phyloP scores from a whole-genome alignment of 2,329 filamentous ascomycete species.

The Colletotrichum sansevieriae region DNA sequence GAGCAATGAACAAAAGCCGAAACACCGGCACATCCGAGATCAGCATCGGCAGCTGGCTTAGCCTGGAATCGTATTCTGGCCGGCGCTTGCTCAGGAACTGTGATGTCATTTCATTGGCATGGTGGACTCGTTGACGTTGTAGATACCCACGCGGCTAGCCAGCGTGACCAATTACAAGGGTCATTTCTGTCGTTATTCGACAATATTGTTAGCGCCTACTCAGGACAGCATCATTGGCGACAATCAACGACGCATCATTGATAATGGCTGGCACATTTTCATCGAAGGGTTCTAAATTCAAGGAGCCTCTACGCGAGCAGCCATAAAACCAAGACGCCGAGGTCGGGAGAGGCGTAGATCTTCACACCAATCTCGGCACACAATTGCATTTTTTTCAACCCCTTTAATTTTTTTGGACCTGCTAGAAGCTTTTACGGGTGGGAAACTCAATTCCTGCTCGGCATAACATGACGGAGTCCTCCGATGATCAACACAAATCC shows the following conservation, averaged over 20 bases:
- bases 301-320: not conserved
- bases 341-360: not conserved
- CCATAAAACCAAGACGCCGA: slow-evolving; percentile 25
- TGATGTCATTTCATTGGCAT: slow-evolving; percentile 15
- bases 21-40: not conserved
- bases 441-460: not conserved
- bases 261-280: not conserved
- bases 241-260: slow-evolving; percentile 29
- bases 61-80: not conserved
- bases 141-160: not conserved
- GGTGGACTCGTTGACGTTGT: not conserved
- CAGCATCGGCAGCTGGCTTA: not conserved
- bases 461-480: not conserved
- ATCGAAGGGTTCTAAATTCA: not conserved
- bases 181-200: too few species aligned
- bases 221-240: too few species aligned
- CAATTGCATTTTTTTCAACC: slow-evolving; percentile 8
- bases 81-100: not conserved
- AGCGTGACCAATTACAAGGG: not conserved
- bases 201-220: slow-evolving; percentile 21
- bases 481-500: not conserved
- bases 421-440: not conserved
- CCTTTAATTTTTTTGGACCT: not conserved
- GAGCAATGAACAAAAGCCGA: not conserved
- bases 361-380: not conserved